Evolutionary conservation across 257 asterid genomes (phyloP).

Genomic region (Solanum pimpinellifolium): DNA sequence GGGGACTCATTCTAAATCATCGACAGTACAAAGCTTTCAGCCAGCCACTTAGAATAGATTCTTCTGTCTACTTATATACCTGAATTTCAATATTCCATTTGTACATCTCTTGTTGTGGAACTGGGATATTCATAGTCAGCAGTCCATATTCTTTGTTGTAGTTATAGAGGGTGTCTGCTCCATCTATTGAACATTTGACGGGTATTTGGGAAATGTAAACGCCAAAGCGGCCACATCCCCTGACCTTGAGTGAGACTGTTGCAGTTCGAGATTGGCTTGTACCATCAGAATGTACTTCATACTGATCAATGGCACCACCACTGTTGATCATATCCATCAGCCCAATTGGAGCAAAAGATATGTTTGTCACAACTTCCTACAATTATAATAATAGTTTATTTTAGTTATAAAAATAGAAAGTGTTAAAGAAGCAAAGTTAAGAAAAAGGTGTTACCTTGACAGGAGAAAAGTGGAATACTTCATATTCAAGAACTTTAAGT

Average conservation of each 20-base stretch:
- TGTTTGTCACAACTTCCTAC: constrained; percentile 39
- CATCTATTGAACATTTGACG: constrained; percentile 40
- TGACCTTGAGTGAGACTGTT: constrained; percentile 36
- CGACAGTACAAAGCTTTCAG: background rate
- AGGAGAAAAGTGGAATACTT: constrained; percentile 86
- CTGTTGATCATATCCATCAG: constrained; percentile 82
- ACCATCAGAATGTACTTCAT: constrained; percentile 24
- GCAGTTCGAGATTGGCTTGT: constrained; percentile 22
- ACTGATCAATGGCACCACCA: constrained; percentile 71
- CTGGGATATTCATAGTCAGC: constrained; percentile 34
- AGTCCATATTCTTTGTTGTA: constrained; percentile 44
- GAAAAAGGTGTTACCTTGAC: constrained; percentile 42
- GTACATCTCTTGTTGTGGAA: constrained; percentile 49
- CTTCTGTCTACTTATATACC: constrained; percentile 16
- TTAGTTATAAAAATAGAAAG: background rate
- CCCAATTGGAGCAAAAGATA: constrained; percentile 80
- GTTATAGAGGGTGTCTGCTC: constrained; percentile 27
- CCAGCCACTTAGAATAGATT: background rate
- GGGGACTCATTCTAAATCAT: background rate
- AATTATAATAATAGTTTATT: background rate
- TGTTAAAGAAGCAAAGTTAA: background rate
- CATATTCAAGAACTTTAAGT: constrained; percentile 72
- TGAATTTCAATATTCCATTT: constrained; percentile 58
- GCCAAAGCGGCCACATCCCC: constrained; percentile 89
- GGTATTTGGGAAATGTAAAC: constrained; percentile 59